Percentiles rank a stretch among this genome's conserved stretches.
Conservation (phyloP, 495 filamentous ascomycete genomes). For the Penicillium diatomitis region DNA sequence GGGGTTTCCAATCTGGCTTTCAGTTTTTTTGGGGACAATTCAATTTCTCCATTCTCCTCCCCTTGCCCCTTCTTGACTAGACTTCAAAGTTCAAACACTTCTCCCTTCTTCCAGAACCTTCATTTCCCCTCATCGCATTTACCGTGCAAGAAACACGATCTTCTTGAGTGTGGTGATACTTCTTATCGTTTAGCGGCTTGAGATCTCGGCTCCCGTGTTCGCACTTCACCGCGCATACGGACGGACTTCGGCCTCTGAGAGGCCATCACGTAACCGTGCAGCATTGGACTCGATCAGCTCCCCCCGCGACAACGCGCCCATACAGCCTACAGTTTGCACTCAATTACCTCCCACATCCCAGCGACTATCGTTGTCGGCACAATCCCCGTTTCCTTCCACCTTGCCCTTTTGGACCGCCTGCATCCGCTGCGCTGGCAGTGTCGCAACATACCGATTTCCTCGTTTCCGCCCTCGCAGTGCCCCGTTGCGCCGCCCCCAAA, state of each 20-base stretch:
- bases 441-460: conserved; percentile 20
- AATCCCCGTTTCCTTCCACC: conserved; percentile 28
- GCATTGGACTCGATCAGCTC: conserved; percentile 21
- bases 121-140: too few species aligned
- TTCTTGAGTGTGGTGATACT: too few species aligned
- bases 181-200: too few species aligned
- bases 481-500: conserved; percentile 14
- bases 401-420: conserved; percentile 37
- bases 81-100: neutral
- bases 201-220: neutral
- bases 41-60: conserved; percentile 12
- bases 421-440: conserved; percentile 36
- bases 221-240: conserved; percentile 20
- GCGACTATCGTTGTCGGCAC: conserved; percentile 9
- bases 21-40: conserved; percentile 2
- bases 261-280: conserved; percentile 38
- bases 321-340: conserved; percentile 14
- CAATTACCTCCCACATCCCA: too few species aligned
- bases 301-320: conserved; percentile 9
- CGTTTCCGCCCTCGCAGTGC: conserved; percentile 8
- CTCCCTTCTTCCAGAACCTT: neutral
- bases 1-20: too few species aligned
- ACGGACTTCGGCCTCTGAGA: conserved; percentile 5
- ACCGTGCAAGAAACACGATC: too few species aligned
- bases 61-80: neutral